Evolutionary conservation across 768 basidiomycete genomes (phyloP).

Genomic region (Boletus fagicola): DNA sequence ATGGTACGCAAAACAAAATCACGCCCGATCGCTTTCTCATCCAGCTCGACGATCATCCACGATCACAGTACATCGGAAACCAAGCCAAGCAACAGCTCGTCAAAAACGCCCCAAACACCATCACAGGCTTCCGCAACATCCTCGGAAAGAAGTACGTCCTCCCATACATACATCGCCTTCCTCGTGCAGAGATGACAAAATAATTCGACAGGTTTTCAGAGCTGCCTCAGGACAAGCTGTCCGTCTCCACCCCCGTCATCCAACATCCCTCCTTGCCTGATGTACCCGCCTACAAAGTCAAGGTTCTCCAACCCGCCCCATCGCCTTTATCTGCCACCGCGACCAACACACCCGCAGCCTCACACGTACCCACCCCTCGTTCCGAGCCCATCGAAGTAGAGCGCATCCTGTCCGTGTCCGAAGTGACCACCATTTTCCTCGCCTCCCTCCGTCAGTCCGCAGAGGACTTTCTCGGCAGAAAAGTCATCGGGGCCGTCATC

Average conservation of each 20-base stretch:
- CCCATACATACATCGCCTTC: too few relatives aligned
- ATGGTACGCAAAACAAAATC: slow-evolving; percentile 54
- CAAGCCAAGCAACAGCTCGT: slow-evolving; percentile 93
- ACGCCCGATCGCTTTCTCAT: slow-evolving; percentile 1
- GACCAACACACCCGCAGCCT: slow-evolving; percentile 60
- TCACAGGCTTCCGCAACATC: slow-evolving; percentile 91
- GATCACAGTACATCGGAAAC: slow-evolving; percentile 86
- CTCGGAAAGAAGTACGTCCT: slow-evolving; percentile 80
- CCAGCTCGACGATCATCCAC: slow-evolving; percentile 2
- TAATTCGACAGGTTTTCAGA: slow-evolving; percentile 67
- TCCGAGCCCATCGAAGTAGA: slow-evolving; percentile 65
- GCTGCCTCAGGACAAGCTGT: slow-evolving; percentile 51
- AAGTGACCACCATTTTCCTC: slow-evolving; percentile 84
- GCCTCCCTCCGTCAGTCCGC: slow-evolving; percentile 82
- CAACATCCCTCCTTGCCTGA: slow-evolving; percentile 71
- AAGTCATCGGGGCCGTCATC: slow-evolving; percentile 78
- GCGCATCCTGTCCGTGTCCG: slow-evolving; percentile 76
- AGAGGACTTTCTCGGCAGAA: slow-evolving; percentile 84
- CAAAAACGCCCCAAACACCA: slow-evolving; percentile 92
- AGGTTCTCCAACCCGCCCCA: slow-evolving; percentile 77
- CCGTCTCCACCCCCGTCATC: slow-evolving; percentile 67
- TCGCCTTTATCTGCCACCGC: slow-evolving; percentile 58
- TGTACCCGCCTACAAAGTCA: slow-evolving; percentile 80
- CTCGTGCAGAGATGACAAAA: background rate
- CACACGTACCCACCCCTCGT: slow-evolving; percentile 67